Conservation (phyloP, 176 grass and related monocot species). For the Eragrostis nindensis region DNA sequence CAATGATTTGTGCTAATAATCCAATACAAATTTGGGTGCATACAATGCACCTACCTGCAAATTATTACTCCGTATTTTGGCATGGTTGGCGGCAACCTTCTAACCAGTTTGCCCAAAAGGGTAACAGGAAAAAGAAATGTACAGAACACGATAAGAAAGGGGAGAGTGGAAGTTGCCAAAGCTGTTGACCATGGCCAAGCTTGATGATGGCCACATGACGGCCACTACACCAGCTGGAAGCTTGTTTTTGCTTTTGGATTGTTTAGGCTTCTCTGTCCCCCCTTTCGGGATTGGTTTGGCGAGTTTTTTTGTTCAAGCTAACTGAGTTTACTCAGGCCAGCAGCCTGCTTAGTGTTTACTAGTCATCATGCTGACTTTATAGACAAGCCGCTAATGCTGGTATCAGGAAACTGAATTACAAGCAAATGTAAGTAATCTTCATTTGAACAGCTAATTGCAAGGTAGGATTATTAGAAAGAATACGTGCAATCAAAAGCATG, state of each 20-base stretch:
- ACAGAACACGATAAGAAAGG: slow-evolving; percentile 14
- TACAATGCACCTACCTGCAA: not conserved
- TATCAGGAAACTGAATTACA: too few relatives aligned
- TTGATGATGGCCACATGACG: slow-evolving; percentile 58
- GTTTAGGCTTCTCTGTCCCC: slow-evolving; percentile 38
- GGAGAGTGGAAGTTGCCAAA: slow-evolving; percentile 15
- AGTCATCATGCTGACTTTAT: too few relatives aligned
- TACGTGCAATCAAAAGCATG: not conserved
- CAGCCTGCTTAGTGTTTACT: too few relatives aligned
- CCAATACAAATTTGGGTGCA: not conserved
- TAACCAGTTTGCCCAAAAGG: slow-evolving; percentile 29
- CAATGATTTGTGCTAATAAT: not conserved
- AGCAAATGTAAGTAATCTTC: too few relatives aligned
- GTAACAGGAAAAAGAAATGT: slow-evolving; percentile 32
- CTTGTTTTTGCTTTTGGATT: slow-evolving; percentile 34
- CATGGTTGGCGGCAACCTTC: slow-evolving; percentile 23
- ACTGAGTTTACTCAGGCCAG: too few relatives aligned
- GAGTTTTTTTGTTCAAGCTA: not conserved
- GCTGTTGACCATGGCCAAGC: slow-evolving; percentile 44
- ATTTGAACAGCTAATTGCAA: not conserved
- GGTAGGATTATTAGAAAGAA: not conserved
- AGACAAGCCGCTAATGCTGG: too few relatives aligned
- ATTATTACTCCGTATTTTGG: not conserved
- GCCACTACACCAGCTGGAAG: slow-evolving; percentile 49
- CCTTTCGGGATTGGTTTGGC: slow-evolving; percentile 30